Conservation (phyloP, 2,329 filamentous ascomycete species). For the Podosphaera xanthii region DNA sequence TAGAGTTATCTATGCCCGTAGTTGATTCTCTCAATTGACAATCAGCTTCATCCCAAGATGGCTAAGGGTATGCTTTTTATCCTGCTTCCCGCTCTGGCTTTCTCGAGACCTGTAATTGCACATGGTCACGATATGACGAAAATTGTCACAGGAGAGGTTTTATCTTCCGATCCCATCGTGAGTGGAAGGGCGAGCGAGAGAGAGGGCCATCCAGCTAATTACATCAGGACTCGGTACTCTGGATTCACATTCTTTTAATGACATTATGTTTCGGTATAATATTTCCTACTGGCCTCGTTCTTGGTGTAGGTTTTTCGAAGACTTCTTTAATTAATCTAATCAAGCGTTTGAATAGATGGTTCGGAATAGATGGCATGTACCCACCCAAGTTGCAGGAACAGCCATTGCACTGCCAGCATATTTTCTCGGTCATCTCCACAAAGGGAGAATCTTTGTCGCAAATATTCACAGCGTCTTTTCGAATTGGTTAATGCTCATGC, state of each 20-base stretch:
- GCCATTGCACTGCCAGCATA: slow-evolving; percentile 62
- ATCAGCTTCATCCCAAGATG: background rate
- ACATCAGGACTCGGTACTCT: slow-evolving; percentile 54
- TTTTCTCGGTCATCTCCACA: slow-evolving; percentile 76
- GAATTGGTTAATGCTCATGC: slow-evolving; percentile 54
- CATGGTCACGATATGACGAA: slow-evolving; percentile 25
- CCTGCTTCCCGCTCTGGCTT: too few species aligned
- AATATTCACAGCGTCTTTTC: slow-evolving; percentile 73
- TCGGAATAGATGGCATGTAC: slow-evolving; percentile 85
- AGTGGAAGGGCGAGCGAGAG: slow-evolving; percentile 12
- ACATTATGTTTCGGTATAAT: slow-evolving; percentile 73
- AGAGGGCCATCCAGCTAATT: slow-evolving; percentile 15
- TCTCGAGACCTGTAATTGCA: slow-evolving; percentile 6
- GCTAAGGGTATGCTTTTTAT: background rate
- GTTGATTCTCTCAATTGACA: too few species aligned
- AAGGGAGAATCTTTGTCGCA: slow-evolving; percentile 60
- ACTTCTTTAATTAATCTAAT: slow-evolving; percentile 1
- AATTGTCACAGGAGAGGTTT: slow-evolving; percentile 44
- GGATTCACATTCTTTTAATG: slow-evolving; percentile 83
- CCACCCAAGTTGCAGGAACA: slow-evolving; percentile 55
- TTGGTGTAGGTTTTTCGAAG: slow-evolving; percentile 40
- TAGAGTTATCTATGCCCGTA: background rate
- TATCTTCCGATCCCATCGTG: slow-evolving; percentile 55
- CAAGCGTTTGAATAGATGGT: slow-evolving; percentile 36
- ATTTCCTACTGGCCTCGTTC: slow-evolving; percentile 85